phyloP scores from a whole-genome alignment of 2,329 filamentous ascomycete species.

The Celoporthe dispersa region DNA sequence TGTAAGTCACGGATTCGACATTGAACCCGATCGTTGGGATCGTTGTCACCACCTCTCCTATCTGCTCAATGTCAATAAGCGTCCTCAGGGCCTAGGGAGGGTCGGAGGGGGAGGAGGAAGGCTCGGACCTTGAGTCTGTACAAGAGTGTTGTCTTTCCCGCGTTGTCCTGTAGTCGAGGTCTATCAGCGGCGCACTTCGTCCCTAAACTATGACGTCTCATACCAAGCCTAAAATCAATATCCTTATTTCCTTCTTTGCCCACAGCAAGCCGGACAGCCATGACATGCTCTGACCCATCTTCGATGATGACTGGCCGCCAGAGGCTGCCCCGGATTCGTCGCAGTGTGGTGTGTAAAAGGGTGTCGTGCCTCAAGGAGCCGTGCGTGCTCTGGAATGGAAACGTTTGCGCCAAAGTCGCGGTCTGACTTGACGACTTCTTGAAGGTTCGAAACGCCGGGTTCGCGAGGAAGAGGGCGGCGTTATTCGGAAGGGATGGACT shows the following conservation, averaged over 20 bases:
- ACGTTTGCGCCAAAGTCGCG: slow-evolving; percentile 22
- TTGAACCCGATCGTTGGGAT: slow-evolving; percentile 99
- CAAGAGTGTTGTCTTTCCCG: slow-evolving; percentile 94
- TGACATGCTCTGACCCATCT: slow-evolving; percentile 68
- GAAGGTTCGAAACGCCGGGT: slow-evolving; percentile 10
- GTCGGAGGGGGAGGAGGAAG: neutral
- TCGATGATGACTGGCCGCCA: slow-evolving; percentile 37
- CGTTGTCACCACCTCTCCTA: slow-evolving; percentile 97
- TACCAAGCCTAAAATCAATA: slow-evolving; percentile 93
- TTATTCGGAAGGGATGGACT: neutral
- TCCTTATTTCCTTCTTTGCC: slow-evolving; percentile 97
- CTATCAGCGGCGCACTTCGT: slow-evolving; percentile 20
- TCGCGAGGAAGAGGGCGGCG: neutral
- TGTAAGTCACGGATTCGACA: slow-evolving; percentile 97
- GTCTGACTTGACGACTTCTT: slow-evolving; percentile 17
- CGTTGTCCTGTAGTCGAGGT: slow-evolving; percentile 74
- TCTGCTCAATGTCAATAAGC: slow-evolving; percentile 55
- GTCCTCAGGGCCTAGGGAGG: neutral
- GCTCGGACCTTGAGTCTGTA: slow-evolving; percentile 85
- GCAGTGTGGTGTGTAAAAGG: slow-evolving; percentile 2
- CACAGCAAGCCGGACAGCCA: slow-evolving; percentile 77
- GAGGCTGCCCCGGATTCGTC: slow-evolving; percentile 11
- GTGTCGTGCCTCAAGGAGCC: slow-evolving; percentile 16
- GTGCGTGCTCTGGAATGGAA: slow-evolving; percentile 10
- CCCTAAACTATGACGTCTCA: slow-evolving; percentile 26